Evolutionary conservation across 108 stramenopile species (phyloP).

Genomic region (Pelagomonas calceolata): DNA sequence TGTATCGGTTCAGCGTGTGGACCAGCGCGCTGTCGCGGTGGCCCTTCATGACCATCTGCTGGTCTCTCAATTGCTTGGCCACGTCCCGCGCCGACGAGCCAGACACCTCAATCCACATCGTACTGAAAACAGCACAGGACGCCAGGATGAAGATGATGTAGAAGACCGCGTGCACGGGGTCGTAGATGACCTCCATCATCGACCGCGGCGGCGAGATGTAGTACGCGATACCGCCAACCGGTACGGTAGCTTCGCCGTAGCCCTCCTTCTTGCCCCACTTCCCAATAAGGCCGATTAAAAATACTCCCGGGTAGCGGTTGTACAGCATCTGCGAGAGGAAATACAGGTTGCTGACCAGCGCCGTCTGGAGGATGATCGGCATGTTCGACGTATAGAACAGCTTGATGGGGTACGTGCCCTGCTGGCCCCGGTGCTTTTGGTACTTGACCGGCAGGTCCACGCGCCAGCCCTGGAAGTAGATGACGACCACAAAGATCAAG

Average conservation of each 20-base stretch:
- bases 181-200: constrained; percentile 83
- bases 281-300: constrained; percentile 92
- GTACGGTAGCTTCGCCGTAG: constrained; percentile 66
- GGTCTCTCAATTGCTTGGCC: constrained; percentile 95
- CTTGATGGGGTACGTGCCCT: constrained; percentile 89
- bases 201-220: constrained; percentile 93
- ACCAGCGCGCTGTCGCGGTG: constrained; percentile 89
- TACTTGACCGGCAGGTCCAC: constrained; percentile 96
- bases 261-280: constrained; percentile 93
- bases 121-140: constrained; percentile 93
- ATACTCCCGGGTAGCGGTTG: constrained; percentile 90
- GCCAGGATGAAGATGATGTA: constrained; percentile 94
- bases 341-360: constrained; percentile 94
- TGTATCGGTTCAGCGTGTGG: constrained; percentile 94
- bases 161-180: constrained; percentile 97
- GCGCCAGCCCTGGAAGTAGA: constrained; percentile 99
- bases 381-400: constrained; percentile 99
- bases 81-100: constrained; percentile 93
- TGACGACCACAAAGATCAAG: constrained; percentile 88
- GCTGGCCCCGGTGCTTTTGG: constrained; percentile 91
- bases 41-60: constrained; percentile 98
- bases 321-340: constrained; percentile 95
- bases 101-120: constrained; percentile 97
- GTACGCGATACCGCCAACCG: constrained; percentile 98
- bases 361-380: constrained; percentile 98